Evolutionary conservation across 192 early-diverging fungal species (phyloP), one percentile per base, ranked within the genome.

Genomic region (Physocladia obscura): DNA sequence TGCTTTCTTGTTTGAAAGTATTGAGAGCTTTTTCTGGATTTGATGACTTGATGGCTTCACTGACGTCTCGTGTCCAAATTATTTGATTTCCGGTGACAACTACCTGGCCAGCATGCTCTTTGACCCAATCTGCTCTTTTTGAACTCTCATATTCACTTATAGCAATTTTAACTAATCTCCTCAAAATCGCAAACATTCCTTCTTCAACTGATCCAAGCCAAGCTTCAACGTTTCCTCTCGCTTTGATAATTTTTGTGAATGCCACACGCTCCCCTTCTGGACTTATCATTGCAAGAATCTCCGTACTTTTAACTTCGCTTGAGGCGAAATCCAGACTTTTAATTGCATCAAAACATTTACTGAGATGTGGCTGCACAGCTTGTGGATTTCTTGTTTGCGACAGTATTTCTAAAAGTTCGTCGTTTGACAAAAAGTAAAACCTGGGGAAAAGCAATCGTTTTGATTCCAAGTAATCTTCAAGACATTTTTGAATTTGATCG

Each of bases 321-420:
- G 78, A 81, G 11, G 76, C 74, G 57, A 87, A 87, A 49, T 87
- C 85, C 24, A 87, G 70, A 11, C 65, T 70, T 40, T 87, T 87
- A 71, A 87, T 87, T 6, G 85, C 82, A 62, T 87, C 85, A 72
- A 87, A 87, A 58, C 85, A 87, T 74, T 87, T 87, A 67, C 70
- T 60, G 2, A 87, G 71, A 76, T 87, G 85, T 13, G 85, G 85
- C 59, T 87, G 85, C 0, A 87, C 85, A 11, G 85, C 83, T 61
- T 87, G 85, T 30, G 85, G 85, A 63, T 87, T 87, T 49, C 79
- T 76, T 4, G 85, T 85, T 64, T 87, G 85, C 2, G 85, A 83
- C 40, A 87, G 56, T 35, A 87, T 87, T 60, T 87, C 85, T 39
- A 87, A 76, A n/a, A 87, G 70, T 71, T 87, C 85, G 35, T 87